A percentile compares a stretch with the other conserved stretches of the same genome.
Evolutionary conservation across 129 eudicot species (phyloP).

Genomic region (Pittosporum tobira): DNA sequence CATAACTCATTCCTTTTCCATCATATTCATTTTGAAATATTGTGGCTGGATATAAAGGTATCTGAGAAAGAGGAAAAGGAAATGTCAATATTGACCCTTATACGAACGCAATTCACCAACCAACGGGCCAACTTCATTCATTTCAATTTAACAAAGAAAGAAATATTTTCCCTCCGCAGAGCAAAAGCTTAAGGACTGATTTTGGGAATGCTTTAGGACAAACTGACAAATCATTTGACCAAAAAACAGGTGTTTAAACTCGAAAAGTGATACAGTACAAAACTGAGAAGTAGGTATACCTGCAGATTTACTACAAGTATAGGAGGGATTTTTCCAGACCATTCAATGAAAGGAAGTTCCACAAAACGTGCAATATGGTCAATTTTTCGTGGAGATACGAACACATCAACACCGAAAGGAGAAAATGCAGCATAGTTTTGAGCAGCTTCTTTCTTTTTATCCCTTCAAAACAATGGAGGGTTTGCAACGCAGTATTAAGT

Average conservation of each 20-base stretch:
- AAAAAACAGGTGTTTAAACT: neutral
- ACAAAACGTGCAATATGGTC: constrained; percentile 84
- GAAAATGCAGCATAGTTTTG: constrained; percentile 64
- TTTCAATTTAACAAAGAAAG: neutral
- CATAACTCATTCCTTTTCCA: constrained; percentile 87
- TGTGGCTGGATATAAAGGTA: constrained; percentile 78
- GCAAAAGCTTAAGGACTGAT: neutral
- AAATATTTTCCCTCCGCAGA: too few species aligned
- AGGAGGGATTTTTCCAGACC: constrained; percentile 59
- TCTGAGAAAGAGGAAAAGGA: constrained; percentile 30
- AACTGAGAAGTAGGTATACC: constrained; percentile 30
- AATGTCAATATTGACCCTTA: neutral
- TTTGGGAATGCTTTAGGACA: too few species aligned
- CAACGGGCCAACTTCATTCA: neutral
- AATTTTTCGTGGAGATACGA: constrained; percentile 68
- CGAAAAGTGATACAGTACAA: neutral
- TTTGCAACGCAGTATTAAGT: neutral
- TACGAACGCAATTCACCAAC: neutral
- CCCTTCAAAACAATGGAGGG: constrained; percentile 40
- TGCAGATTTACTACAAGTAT: constrained; percentile 90
- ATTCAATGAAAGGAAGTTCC: constrained; percentile 69
- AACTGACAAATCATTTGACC: neutral
- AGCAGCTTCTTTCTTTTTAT: constrained; percentile 85
- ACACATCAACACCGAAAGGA: constrained; percentile 85
- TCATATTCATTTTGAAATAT: constrained; percentile 73